Percentiles rank a stretch among this genome's conserved stretches.
Evolutionary conservation across 306 rosid species (phyloP).

Genomic region (Senna tora): DNA sequence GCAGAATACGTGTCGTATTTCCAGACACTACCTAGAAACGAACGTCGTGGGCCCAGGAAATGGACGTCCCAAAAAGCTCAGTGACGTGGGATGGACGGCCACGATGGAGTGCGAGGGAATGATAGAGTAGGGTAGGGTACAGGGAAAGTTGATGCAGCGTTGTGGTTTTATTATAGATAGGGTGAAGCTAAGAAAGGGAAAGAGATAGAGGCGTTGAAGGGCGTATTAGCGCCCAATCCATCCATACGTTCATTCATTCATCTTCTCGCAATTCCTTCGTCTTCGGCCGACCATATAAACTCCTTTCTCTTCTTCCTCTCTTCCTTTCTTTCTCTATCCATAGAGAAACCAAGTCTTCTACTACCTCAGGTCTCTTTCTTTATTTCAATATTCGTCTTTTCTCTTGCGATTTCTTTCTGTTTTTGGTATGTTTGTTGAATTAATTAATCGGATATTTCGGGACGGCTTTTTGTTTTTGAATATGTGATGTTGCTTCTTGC

Average conservation of each 20-base stretch:
- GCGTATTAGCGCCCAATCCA: constrained; percentile 2
- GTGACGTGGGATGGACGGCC: neutral
- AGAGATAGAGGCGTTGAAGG: neutral
- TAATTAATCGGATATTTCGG: neutral
- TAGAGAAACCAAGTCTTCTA: constrained; percentile 23
- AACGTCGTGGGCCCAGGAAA: neutral
- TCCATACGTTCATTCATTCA: constrained; percentile 1
- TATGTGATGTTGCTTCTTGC: neutral
- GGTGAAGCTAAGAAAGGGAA: neutral
- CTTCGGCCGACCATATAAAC: constrained; percentile 43
- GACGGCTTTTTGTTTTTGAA: constrained; percentile 13
- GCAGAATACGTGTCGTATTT: neutral
- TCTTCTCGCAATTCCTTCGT: neutral
- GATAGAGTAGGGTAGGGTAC: neutral
- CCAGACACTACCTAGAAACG: neutral
- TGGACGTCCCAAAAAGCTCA: neutral
- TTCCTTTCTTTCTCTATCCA: constrained; percentile 10
- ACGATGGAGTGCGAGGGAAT: neutral
- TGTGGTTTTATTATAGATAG: neutral
- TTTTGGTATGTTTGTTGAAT: neutral
- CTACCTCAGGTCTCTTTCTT: neutral
- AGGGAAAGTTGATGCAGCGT: neutral
- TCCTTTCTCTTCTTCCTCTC: constrained; percentile 16
- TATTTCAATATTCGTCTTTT: neutral
- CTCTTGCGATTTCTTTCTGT: neutral